Evolutionary conservation across 164 flowering plant genomes (phyloP), one percentile per base, ranked within the genome.

Genomic region (Vitis rotundifolia): DNA sequence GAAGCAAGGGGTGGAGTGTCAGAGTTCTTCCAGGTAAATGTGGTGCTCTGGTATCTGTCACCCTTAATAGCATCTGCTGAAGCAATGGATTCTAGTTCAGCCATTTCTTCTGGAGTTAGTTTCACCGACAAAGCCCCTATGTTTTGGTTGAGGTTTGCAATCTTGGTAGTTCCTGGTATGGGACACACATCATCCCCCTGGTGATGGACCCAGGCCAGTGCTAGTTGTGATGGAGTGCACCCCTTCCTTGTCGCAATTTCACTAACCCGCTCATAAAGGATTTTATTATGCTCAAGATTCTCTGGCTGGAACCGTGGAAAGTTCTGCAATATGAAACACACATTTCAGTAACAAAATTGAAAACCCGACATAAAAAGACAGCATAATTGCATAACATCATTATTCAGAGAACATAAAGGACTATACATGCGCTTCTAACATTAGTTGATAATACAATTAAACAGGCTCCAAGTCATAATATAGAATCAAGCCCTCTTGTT

Each of bases 121-220:
- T 83, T 81, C 63, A 83, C 74, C 11, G 85, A 76, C 55, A 83
- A 49, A 73, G 87, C 85, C 61, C 77, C 77, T 31, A 85, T 71
- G 47, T 85, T 85, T 68, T 80, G 78, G 62, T 77, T 72, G 14
- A 86, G 49, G 69, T 84, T 85, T 54, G 69, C 78, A 59, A 80
- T 67, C 73, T 83, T 82, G 58, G 89, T 84, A 50, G 89, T 84
- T 64, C 88, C 86, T 9, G 88, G 86, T 19, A 77, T 75, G 5
- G 75, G 77, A 56, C 75, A 69, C 2, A 80, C 79, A 61, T 80
- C 79, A 8, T 75, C 51, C 3, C 79, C 82, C 57, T 81, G 78
- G 72, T 76, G 76, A 51, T 78, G 84, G n/a, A 81, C 80, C 82
- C 84, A 81, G 10, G 84, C 82, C 53, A 81, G 63, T 37, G 84